phyloP scores from a whole-genome alignment of 2,329 filamentous ascomycete species.

The Penicillium sclerotiorum region DNA sequence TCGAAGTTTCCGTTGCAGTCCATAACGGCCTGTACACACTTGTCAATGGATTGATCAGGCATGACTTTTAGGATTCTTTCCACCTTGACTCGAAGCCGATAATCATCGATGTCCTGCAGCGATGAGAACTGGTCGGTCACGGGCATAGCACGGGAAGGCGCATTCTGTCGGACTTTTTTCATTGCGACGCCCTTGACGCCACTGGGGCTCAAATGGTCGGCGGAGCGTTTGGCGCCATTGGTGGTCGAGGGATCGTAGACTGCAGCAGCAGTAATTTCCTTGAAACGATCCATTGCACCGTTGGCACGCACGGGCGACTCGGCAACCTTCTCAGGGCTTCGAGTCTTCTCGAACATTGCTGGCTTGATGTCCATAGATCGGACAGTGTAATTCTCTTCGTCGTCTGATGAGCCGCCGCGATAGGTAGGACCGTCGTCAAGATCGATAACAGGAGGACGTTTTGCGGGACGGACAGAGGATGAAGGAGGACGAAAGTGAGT shows the following conservation, averaged over 20 bases:
- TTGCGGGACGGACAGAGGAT: slow-evolving; percentile 42
- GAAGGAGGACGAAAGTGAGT: slow-evolving; percentile 66
- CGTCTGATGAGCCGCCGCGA: slow-evolving; percentile 66
- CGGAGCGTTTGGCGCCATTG: slow-evolving; percentile 39
- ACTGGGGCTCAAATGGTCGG: slow-evolving; percentile 49
- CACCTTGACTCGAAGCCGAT: slow-evolving; percentile 53
- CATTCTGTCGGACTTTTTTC: slow-evolving; percentile 46
- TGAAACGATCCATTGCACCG: slow-evolving; percentile 39
- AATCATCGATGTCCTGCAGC: slow-evolving; percentile 56
- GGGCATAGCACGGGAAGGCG: slow-evolving; percentile 51
- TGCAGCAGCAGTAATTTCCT: slow-evolving; percentile 47
- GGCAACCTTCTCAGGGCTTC: slow-evolving; percentile 43
- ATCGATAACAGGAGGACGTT: slow-evolving; percentile 46
- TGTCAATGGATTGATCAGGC: slow-evolving; percentile 49
- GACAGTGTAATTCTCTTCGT: slow-evolving; percentile 48
- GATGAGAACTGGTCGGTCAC: slow-evolving; percentile 44
- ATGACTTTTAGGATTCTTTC: slow-evolving; percentile 54
- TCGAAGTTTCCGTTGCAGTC: slow-evolving; percentile 56
- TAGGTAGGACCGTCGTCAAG: slow-evolving; percentile 60
- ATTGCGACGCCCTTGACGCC: slow-evolving; percentile 34
- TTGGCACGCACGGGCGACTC: slow-evolving; percentile 42
- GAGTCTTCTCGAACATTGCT: slow-evolving; percentile 56
- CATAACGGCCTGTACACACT: slow-evolving; percentile 55
- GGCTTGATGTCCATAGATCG: slow-evolving; percentile 62
- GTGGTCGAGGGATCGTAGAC: slow-evolving; percentile 45